phyloP scores from a whole-genome alignment of 1,139 yeast species.

The Scheffersomyces titani region DNA sequence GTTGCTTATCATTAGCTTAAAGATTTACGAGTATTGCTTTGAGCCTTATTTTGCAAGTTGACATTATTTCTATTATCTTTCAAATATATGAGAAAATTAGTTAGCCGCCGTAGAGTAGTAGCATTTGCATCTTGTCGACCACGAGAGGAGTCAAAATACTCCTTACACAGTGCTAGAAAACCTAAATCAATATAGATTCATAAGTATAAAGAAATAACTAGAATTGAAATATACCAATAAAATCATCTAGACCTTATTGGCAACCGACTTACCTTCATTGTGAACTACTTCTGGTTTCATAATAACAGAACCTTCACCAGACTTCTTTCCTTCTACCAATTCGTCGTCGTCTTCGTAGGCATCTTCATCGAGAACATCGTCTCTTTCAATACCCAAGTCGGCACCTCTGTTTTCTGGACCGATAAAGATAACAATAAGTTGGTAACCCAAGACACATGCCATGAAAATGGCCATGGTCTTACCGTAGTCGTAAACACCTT shows the following conservation, averaged over 20 bases:
- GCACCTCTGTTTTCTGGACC: conserved; percentile 74
- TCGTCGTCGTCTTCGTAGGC: conserved; percentile 7
- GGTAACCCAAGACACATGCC: conserved; percentile 72
- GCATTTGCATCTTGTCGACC: not conserved
- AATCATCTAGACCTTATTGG: not conserved
- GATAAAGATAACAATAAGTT: conserved; percentile 56
- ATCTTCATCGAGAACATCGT: conserved; percentile 13
- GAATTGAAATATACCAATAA: not conserved
- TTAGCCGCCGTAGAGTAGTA: not conserved
- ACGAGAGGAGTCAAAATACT: not conserved
- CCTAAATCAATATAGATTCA: no score
- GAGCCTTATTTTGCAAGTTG: not conserved
- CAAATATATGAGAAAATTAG: no score
- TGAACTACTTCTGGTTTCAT: not conserved
- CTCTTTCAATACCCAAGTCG: conserved; percentile 17
- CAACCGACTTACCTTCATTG: not conserved
- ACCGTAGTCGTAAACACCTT: conserved; percentile 28
- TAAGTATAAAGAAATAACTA: not conserved
- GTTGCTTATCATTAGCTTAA: not conserved
- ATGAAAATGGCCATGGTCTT: conserved; percentile 80
- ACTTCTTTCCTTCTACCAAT: conserved; percentile 6
- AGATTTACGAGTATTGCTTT: not conserved
- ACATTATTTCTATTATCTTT: not conserved
- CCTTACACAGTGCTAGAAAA: not conserved
- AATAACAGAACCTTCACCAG: conserved; percentile 9